phyloP scores from a whole-genome alignment of 352 stramenopile species.

The Pythium monospermum region DNA sequence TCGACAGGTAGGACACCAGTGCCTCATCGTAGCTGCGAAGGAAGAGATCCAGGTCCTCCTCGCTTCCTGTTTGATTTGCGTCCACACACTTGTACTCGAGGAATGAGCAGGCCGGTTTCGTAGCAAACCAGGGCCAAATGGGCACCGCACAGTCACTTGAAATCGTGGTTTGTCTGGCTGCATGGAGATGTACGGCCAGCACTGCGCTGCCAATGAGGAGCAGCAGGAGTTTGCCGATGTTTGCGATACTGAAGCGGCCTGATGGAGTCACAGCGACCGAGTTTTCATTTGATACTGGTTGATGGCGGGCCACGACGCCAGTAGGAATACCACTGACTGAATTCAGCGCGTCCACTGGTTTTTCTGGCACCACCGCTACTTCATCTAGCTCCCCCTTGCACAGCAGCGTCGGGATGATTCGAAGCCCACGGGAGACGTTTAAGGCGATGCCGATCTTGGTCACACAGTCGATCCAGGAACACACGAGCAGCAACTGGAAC shows the following conservation, averaged over 20 bases:
- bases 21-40: slow-evolving; percentile 1
- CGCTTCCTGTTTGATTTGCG: background rate
- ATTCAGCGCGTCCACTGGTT: background rate
- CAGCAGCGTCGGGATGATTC: slow-evolving; percentile 12
- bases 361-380: no score
- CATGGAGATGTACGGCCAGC: slow-evolving; percentile 5
- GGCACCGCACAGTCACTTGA: slow-evolving; percentile 26
- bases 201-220: slow-evolving; percentile 23
- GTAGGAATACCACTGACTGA: background rate
- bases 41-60: slow-evolving; percentile 5
- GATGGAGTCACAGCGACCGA: background rate
- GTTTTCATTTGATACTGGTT: background rate
- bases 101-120: slow-evolving; percentile 31
- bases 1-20: slow-evolving; percentile 12
- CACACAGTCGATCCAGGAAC: slow-evolving; percentile 18
- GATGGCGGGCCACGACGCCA: background rate
- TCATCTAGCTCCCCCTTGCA: background rate
- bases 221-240: background rate
- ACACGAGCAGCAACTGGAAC: slow-evolving; percentile 32
- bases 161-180: background rate
- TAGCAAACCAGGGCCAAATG: slow-evolving; percentile 29
- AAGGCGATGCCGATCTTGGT: slow-evolving; percentile 20
- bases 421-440: slow-evolving; percentile 7
- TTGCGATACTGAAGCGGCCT: background rate
- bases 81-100: slow-evolving; percentile 31